Conservation (phyloP, 805 yeast species). For the Wickerhamiella cacticola region DNA sequence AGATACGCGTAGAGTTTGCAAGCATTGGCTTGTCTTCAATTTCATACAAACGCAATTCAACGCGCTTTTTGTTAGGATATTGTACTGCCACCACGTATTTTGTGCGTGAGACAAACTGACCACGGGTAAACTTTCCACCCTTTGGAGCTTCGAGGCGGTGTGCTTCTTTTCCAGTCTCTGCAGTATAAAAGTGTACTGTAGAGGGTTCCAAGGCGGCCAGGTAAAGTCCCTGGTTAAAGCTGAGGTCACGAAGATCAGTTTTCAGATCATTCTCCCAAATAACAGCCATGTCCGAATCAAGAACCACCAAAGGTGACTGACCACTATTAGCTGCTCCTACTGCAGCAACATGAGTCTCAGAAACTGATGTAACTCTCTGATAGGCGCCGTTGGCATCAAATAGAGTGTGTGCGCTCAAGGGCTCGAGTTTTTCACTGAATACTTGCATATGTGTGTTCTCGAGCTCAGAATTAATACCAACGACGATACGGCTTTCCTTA, state of each 20-base stretch:
- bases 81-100: conserved; percentile 16
- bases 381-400: neutral
- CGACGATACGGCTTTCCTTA: neutral
- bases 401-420: neutral
- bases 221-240: conserved; percentile 2
- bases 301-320: neutral
- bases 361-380: conserved; percentile 1
- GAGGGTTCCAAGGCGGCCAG: conserved; percentile 11
- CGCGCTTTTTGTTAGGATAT: conserved; percentile 10
- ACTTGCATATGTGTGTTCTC: conserved; percentile 1
- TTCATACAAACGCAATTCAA: conserved; percentile 13
- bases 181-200: neutral
- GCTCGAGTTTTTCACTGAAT: neutral
- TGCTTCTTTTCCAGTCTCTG: conserved; percentile 10
- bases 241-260: conserved; percentile 7
- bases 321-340: conserved; percentile 1
- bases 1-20: conserved; percentile 7
- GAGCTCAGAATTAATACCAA: neutral
- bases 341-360: neutral
- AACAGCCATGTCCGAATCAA: neutral
- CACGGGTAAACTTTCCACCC: conserved; percentile 15
- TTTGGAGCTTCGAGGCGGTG: neutral
- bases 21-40: conserved; percentile 11
- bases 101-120: conserved; percentile 12
- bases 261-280: neutral